Evolutionary conservation across 805 yeast species (phyloP).

Genomic region (Yarrowia phangngaensis): DNA sequence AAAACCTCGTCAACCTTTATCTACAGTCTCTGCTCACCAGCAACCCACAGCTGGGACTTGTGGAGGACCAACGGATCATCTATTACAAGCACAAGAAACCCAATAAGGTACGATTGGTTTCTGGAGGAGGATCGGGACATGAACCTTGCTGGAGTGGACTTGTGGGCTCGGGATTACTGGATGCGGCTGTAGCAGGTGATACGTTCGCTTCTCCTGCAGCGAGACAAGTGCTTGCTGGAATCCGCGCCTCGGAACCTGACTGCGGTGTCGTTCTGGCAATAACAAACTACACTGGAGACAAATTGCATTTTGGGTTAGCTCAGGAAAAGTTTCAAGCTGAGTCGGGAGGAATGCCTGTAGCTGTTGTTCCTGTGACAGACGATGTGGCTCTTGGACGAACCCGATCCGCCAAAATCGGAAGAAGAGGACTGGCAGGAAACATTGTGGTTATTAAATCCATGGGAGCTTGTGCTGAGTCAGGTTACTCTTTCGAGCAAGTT

Average conservation of each 20-base stretch:
- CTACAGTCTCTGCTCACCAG: slow-evolving; percentile 10
- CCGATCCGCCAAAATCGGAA: slow-evolving; percentile 53
- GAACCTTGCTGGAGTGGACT: slow-evolving; percentile 88
- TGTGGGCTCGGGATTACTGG: slow-evolving; percentile 76
- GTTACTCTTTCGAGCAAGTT: slow-evolving; percentile 50
- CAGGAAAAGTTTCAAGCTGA: slow-evolving; percentile 80
- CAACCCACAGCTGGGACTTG: slow-evolving; percentile 15
- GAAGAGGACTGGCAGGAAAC: slow-evolving; percentile 93
- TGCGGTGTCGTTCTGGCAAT: slow-evolving; percentile 75
- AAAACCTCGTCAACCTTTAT: slow-evolving; percentile 19
- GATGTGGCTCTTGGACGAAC: slow-evolving; percentile 89
- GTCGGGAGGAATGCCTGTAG: slow-evolving; percentile 67
- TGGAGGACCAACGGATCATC: slow-evolving; percentile 19
- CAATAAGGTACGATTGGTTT: slow-evolving; percentile 45
- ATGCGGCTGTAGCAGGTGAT: slow-evolving; percentile 85
- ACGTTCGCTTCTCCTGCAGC: slow-evolving; percentile 94
- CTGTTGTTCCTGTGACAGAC: slow-evolving; percentile 64
- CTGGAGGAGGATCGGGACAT: slow-evolving; percentile 52
- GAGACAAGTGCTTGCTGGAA: slow-evolving; percentile 70
- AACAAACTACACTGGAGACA: slow-evolving; percentile 93
- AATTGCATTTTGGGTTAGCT: slow-evolving; percentile 86
- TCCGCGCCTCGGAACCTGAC: slow-evolving; percentile 53
- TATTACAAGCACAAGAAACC: neutral
- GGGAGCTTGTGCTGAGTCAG: slow-evolving; percentile 59
- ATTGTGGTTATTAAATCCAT: slow-evolving; percentile 77